Evolutionary conservation across 2,329 filamentous ascomycete species (phyloP).

Genomic region (Geosmithia flava): DNA sequence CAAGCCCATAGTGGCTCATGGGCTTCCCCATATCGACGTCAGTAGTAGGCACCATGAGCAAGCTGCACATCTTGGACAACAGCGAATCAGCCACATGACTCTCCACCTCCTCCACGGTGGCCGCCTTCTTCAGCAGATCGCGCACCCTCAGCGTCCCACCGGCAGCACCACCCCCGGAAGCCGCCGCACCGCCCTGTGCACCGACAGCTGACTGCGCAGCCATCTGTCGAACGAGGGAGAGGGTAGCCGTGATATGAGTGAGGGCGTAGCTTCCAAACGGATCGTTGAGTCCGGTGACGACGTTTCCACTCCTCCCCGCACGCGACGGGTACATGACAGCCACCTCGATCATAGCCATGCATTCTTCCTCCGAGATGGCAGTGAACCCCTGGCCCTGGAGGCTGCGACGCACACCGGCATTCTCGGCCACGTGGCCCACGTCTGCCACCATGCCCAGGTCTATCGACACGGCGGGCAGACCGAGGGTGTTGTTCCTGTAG

Average conservation of each 20-base stretch:
- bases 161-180: too few relatives aligned
- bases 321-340: neutral
- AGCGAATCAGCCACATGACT: neutral
- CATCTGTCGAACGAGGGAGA: neutral
- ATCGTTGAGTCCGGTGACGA: neutral
- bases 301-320: neutral
- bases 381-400: neutral
- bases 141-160: neutral
- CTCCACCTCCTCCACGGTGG: neutral
- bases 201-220: too few relatives aligned
- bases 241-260: neutral
- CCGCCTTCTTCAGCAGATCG: neutral
- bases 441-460: constrained; percentile 39
- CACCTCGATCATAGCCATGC: neutral
- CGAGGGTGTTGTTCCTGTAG: constrained; percentile 24
- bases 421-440: constrained; percentile 35
- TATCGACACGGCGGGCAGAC: constrained; percentile 30
- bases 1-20: neutral
- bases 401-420: neutral
- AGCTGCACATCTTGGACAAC: neutral
- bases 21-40: neutral
- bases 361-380: neutral
- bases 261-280: neutral
- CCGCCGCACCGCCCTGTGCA: neutral
- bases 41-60: neutral